These are phyloP conservation scores for Cymodocea nodosa DNA, from an alignment of 116 monocot species.

Conservation along the genomic window DNA sequence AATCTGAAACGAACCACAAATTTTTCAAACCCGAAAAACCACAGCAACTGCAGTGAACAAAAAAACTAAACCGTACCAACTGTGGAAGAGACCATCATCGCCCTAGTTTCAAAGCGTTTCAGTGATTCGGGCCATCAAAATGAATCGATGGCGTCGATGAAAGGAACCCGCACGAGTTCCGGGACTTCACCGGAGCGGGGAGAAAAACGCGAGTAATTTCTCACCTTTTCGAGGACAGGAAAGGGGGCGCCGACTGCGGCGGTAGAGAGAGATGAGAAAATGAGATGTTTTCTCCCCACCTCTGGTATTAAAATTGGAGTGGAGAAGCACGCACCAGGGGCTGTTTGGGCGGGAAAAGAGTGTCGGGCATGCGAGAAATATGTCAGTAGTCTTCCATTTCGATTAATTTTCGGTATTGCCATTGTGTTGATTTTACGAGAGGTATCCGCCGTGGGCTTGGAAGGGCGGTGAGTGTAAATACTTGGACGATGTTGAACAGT, in stretches of 20 bases:
- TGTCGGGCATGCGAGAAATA: background rate
- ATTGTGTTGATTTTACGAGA: too few species aligned
- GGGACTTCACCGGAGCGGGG: background rate
- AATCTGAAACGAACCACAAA: background rate
- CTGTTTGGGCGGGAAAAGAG: slow-evolving; percentile 6
- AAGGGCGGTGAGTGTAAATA: too few species aligned
- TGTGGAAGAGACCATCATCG: too few species aligned
- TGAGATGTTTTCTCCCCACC: background rate
- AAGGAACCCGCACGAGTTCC: background rate
- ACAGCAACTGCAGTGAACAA: background rate
- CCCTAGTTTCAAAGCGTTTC: background rate
- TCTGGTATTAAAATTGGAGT: background rate
- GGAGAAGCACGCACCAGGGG: background rate
- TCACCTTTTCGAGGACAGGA: background rate
- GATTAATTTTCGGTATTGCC: background rate
- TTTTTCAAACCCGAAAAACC: background rate
- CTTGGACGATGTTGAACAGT: too few species aligned
- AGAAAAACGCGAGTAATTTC: background rate
- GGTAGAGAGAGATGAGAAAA: background rate
- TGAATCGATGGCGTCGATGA: background rate
- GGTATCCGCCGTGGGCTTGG: too few species aligned
- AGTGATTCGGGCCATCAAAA: background rate
- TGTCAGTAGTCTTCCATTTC: background rate
- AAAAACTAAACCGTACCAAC: background rate
- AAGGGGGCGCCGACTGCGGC: background rate